These are phyloP conservation scores for slime mould (Dictyostelium discoideum) DNA, from an alignment of 78 protist species.

Conservation along the genomic window DNA sequence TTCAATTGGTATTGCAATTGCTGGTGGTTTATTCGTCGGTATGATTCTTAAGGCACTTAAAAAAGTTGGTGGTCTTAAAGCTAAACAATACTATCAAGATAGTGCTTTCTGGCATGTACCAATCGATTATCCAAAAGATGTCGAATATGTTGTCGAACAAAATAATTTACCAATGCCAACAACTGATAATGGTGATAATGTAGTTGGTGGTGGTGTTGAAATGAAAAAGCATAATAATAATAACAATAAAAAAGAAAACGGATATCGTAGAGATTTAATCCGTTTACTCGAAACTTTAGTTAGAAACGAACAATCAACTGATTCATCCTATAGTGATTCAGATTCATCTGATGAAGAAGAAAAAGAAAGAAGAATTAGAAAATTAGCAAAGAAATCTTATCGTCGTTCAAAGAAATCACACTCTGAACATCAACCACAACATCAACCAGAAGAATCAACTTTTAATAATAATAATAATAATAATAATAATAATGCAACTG, in stretches of 20 bases:
- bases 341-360: neutral
- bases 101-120: slow-evolving; percentile 81
- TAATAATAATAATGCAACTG: neutral
- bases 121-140: slow-evolving; percentile 59
- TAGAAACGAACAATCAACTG: neutral
- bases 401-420: neutral
- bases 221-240: neutral
- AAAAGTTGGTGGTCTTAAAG: slow-evolving; percentile 24
- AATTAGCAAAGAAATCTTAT: neutral
- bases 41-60: neutral
- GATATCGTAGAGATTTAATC: slow-evolving; percentile 18
- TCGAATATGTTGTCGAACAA: neutral
- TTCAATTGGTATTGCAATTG: slow-evolving; percentile 57
- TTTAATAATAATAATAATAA: neutral
- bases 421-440: neutral
- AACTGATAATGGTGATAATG: neutral
- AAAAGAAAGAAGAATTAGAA: neutral
- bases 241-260: neutral
- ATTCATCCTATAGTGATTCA: neutral
- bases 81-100: slow-evolving; percentile 68
- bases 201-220: slow-evolving; percentile 35
- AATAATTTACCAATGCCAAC: neutral
- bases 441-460: neutral
- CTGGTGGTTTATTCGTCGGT: slow-evolving; percentile 78
- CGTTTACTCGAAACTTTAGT: slow-evolving; percentile 45